Percentiles rank a stretch among this genome's conserved stretches.
Conservation (phyloP, 169 alveolate genomes). For the Babesia microti region DNA sequence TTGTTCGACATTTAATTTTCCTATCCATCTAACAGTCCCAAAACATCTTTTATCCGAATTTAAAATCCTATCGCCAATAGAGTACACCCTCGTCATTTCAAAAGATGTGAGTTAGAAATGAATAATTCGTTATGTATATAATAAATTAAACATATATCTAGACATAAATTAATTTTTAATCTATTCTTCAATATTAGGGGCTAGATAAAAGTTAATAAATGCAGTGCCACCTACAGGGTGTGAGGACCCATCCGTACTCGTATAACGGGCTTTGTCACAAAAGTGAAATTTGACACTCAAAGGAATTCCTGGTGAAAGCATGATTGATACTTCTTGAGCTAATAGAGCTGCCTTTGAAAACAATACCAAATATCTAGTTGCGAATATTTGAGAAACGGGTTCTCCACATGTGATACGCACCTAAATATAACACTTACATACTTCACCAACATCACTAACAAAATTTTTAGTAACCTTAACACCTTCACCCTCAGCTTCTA, state of each 20-base stretch:
- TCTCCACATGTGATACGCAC: constrained; percentile 59
- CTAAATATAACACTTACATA: constrained; percentile 29
- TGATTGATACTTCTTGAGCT: constrained; percentile 68
- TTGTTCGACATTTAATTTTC: constrained; percentile 1
- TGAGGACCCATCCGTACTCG: constrained; percentile 16
- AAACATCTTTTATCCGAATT: neutral
- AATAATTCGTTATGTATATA: no score
- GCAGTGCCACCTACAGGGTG: constrained; percentile 22
- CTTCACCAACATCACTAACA: constrained; percentile 64
- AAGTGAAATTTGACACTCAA: constrained; percentile 56
- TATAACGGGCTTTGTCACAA: constrained; percentile 21
- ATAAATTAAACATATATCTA: no score
- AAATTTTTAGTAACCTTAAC: constrained; percentile 61
- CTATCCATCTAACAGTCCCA: constrained; percentile 24
- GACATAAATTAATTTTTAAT: neutral
- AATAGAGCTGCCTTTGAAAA: constrained; percentile 68
- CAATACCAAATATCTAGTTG: constrained; percentile 64
- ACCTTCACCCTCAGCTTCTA: constrained; percentile 70
- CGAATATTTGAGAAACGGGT: constrained; percentile 68
- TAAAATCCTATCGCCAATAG: neutral
- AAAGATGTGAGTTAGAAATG: neutral
- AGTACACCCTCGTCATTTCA: neutral
- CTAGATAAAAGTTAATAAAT: constrained; percentile 55
- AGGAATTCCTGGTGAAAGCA: constrained; percentile 71
- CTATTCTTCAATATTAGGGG: constrained; percentile 62